Evolutionary conservation across 805 yeast genomes (phyloP), one percentile per base, ranked within the genome.

Genomic region (Barnettozyma sp.): DNA sequence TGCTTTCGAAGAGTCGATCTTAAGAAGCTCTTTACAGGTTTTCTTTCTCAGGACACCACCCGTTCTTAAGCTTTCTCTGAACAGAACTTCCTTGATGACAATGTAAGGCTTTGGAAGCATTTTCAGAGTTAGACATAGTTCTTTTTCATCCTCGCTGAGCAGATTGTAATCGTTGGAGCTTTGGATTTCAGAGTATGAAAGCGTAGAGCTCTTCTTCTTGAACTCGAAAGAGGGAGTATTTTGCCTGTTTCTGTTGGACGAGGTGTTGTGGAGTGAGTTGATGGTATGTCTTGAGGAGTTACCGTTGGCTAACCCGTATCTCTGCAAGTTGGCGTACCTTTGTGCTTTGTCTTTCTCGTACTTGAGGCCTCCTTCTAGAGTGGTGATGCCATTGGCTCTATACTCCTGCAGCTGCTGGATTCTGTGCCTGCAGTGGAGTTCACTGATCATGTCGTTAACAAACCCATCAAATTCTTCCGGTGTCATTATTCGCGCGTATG

Each of bases 371-470:
- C 74, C 81, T 42, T 88, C 96, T 28, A 85, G 48, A 0, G 85
- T 76, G 4, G 87, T 82, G 33, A 92, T 73, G 5, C 99, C 99
- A 56, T 85, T 81, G 33, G 78, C 71, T 44, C 99, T 73, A 86
- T 95, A 94, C 53, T 82, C 90, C 59, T 92, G 98, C 21, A 94
- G 63, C 59, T 87, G 96, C 35, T 81, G 82, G 33, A 92, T 87
- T 43, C 94, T 73, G 24, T 78, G 71, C 39, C 97, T 70, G 45
- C 84, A 77, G 47, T 76, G 78, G 34, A 85, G 69, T 59, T 92
- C 98, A 10, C 76, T 75, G 29, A 86, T 49, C 43, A 87, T 70
- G 54, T 83, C 94, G 22, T 71, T 75, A 4, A 79, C 63, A 51
- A 92, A 86, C 4, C 68, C 73, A 29, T 76, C 80, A 58, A 81